Percentiles rank a stretch among this genome's conserved stretches.
Evolutionary conservation across 129 eudicot species (phyloP).

Genomic region (Arctium minus): DNA sequence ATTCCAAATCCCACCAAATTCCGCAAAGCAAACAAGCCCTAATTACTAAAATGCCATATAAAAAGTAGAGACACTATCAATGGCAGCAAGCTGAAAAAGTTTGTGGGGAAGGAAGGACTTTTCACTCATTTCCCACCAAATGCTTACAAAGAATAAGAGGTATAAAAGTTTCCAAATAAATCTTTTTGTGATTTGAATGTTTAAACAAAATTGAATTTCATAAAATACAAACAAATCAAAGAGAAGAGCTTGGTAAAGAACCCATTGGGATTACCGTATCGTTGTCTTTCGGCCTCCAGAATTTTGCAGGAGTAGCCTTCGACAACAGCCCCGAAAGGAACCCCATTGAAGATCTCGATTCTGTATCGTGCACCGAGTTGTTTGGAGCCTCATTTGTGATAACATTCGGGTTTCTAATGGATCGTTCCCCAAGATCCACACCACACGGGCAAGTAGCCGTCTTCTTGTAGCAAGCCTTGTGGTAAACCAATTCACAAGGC

Average conservation of each 20-base stretch:
- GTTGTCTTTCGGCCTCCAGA: conserved; percentile 24
- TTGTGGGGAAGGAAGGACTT: not conserved
- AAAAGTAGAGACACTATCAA: not conserved
- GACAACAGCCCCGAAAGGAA: conserved; percentile 61
- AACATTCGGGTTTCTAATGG: conserved; percentile 10
- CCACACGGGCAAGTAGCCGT: conserved; percentile 66
- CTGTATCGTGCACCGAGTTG: conserved; percentile 29
- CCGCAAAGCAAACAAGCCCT: not conserved
- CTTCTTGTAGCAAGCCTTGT: conserved; percentile 67
- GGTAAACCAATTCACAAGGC: conserved; percentile 70
- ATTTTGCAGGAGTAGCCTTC: conserved; percentile 43
- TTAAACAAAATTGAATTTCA: not conserved
- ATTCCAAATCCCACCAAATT: not conserved
- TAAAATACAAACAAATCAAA: conserved; percentile 34
- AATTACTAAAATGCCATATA: not conserved
- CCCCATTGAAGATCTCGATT: conserved; percentile 32
- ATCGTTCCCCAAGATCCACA: conserved; percentile 28
- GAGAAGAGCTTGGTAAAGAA: conserved; percentile 64
- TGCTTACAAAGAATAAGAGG: conserved; percentile 24
- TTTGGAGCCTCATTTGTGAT: conserved; percentile 23
- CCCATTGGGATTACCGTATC: conserved; percentile 70
- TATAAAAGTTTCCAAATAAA: conserved; percentile 8
- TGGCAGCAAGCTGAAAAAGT: not conserved
- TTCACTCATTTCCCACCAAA: conserved; percentile 12
- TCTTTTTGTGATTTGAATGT: not conserved